A percentile compares a stretch with the other conserved stretches of the same genome.
Evolutionary conservation across 495 filamentous ascomycete genomes (phyloP).

Genomic region (Podospora sp.): DNA sequence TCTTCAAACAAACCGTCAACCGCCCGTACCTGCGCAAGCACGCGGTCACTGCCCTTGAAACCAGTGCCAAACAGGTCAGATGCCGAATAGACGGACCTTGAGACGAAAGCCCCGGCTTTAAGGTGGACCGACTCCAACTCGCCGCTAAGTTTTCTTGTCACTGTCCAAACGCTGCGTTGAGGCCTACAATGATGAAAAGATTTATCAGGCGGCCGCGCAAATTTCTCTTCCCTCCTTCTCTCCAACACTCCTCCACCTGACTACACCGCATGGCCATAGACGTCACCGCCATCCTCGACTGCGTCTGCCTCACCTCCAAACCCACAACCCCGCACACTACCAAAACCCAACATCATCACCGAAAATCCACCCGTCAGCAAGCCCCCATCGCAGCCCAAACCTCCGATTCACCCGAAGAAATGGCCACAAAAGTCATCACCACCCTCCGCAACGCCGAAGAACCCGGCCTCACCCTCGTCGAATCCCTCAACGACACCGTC

Average conservation of each 20-base stretch:
- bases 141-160: too few species aligned
- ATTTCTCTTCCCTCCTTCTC: not conserved
- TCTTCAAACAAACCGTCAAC: too few species aligned
- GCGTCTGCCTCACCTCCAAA: slow-evolving; percentile 9
- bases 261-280: not conserved
- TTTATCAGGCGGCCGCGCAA: not conserved
- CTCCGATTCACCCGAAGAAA: not conserved
- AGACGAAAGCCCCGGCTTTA: too few species aligned
- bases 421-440: slow-evolving; percentile 9
- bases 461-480: not conserved
- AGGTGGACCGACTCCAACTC: too few species aligned
- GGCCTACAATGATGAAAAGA: not conserved
- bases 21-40: too few species aligned
- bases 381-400: not conserved
- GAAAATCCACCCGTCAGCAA: slow-evolving; percentile 9
- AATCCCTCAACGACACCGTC: slow-evolving; percentile 12
- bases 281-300: slow-evolving; percentile 6
- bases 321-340: not conserved
- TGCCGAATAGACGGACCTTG: too few species aligned
- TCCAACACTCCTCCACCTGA: not conserved
- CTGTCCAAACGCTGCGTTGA: not conserved
- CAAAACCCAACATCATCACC: slow-evolving; percentile 1
- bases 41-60: too few species aligned
- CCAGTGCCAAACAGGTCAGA: too few species aligned
- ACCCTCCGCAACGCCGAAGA: slow-evolving; percentile 9